Base-by-base conservation (phyloP, 2,329 filamentous ascomycete species). In the Neofusicoccum parvum region DNA sequence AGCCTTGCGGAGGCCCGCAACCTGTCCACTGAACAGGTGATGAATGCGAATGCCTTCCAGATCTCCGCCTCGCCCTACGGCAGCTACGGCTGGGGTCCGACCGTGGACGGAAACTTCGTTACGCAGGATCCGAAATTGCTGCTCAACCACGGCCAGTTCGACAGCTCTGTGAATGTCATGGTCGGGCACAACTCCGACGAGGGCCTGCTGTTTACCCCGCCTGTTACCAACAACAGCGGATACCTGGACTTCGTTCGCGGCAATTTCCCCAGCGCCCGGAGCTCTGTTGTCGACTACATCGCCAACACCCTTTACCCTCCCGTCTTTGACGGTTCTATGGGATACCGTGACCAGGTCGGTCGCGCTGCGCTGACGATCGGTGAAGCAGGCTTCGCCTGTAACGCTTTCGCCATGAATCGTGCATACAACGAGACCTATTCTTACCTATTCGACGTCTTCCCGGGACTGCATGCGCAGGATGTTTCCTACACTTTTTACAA, bases 361-460 rank as follows among this genome's bases (percentile, higher is more conserved):
- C 82, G 85, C 9, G 75, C 75, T 0, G 72, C 75, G 10, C 75
- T 81, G 1, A 71, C 83, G 12, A 72, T 79, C 46, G 72, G 79
- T 11, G 85, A 87, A 63, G 65, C 73, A 4, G 66, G 72, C 66
- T 84, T 85, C 69, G 76, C 74, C 12, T 87, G 86, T 78, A 85
- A 85, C 68, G 81, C 84, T 14, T 78, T 81, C 70, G 85, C 80
- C 70, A 75, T 87, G 3, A 78, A 80, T 63, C 75, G 73, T 1
- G 84, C 81, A 6, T 82, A 71, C 11, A 83, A 84, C 71, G 59
- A 78, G 10, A 83, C 82, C 0, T 83, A 83, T 71, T 77, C 78
- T 1, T 87, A 87, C 74, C 72, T 82, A 27, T 88, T 87, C 70
- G 76, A 80, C 23, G 78, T 85, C 1, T 81, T 81, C 0, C 85